A percentile compares a stretch with the other conserved stretches of the same genome.
phyloP scores from a whole-genome alignment of 2,329 filamentous ascomycete genomes.

The Tolypocladium amazonense region DNA sequence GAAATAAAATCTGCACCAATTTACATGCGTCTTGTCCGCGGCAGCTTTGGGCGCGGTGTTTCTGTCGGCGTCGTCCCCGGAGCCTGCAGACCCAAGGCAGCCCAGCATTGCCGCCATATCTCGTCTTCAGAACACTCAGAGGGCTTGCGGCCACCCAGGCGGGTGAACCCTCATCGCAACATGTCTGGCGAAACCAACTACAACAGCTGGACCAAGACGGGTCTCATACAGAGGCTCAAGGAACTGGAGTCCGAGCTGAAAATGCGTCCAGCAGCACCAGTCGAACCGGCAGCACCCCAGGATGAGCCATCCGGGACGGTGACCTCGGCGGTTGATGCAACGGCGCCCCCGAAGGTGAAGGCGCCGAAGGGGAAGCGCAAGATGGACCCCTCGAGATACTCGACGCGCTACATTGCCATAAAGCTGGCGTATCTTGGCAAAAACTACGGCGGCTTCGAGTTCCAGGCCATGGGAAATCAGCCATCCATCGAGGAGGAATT shows the following conservation, averaged over 20 bases:
- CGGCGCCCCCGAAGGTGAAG: slow-evolving; percentile 9
- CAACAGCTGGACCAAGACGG: slow-evolving; percentile 55
- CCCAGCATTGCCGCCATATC: not conserved
- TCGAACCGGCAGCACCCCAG: not conserved
- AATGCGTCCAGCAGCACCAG: slow-evolving; percentile 21
- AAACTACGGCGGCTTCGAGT: slow-evolving; percentile 87
- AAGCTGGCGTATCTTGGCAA: slow-evolving; percentile 92
- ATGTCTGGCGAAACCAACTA: slow-evolving; percentile 37
- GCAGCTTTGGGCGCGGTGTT: slow-evolving; percentile 14
- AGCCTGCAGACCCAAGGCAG: slow-evolving; percentile 2
- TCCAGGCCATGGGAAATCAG: slow-evolving; percentile 59
- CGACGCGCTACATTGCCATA: slow-evolving; percentile 74
- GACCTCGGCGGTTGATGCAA: not conserved
- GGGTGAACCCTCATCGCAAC: slow-evolving; percentile 5
- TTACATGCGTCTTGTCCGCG: slow-evolving; percentile 17
- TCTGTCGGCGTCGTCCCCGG: slow-evolving; percentile 10
- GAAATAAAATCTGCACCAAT: not conserved
- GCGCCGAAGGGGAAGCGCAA: slow-evolving; percentile 35
- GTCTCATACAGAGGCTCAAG: slow-evolving; percentile 57
- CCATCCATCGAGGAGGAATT: slow-evolving; percentile 88
- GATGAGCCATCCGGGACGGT: not conserved
- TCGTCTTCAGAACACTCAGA: slow-evolving; percentile 5
- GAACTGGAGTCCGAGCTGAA: slow-evolving; percentile 57
- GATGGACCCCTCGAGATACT: slow-evolving; percentile 73
- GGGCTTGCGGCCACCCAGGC: not conserved